Conservation (phyloP, 139 green algal genomes). For the Tetratostichococcus sp. region DNA sequence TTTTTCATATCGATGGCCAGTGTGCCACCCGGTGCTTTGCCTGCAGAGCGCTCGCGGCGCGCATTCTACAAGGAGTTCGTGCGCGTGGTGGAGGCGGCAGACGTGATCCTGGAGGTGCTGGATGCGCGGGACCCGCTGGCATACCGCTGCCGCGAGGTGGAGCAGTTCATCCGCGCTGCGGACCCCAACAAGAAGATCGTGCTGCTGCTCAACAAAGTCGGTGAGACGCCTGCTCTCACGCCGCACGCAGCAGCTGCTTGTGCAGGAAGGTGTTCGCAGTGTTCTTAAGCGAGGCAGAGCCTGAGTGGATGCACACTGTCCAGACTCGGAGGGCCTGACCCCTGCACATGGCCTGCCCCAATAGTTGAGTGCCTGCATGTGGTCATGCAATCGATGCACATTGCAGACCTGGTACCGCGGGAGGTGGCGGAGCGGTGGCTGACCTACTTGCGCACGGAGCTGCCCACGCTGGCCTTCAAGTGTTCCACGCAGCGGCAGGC, state of each 20-base stretch:
- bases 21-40: no score
- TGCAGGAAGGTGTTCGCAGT: no score
- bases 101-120: slow-evolving; percentile 94
- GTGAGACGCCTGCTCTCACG: slow-evolving; percentile 31
- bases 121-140: slow-evolving; percentile 91
- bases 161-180: slow-evolving; percentile 74
- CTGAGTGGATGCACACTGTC: no score
- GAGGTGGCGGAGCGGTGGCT: slow-evolving; percentile 89
- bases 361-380: no score
- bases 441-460: slow-evolving; percentile 89
- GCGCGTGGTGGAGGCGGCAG: slow-evolving; percentile 84
- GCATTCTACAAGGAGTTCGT: slow-evolving; percentile 95
- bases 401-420: slow-evolving; percentile 84
- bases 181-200: slow-evolving; percentile 89
- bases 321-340: no score
- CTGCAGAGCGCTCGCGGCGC: slow-evolving; percentile 67
- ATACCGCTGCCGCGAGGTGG: slow-evolving; percentile 89
- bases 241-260: neutral
- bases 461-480: slow-evolving; percentile 96
- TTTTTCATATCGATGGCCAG: no score
- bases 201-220: slow-evolving; percentile 98
- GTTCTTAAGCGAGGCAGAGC: no score
- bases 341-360: no score
- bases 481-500: slow-evolving; percentile 85
- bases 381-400: neutral